Evolutionary conservation across 2,329 filamentous ascomycete species (phyloP), one percentile per base, ranked within the genome.

Genomic region (Aspergillus sp.): DNA sequence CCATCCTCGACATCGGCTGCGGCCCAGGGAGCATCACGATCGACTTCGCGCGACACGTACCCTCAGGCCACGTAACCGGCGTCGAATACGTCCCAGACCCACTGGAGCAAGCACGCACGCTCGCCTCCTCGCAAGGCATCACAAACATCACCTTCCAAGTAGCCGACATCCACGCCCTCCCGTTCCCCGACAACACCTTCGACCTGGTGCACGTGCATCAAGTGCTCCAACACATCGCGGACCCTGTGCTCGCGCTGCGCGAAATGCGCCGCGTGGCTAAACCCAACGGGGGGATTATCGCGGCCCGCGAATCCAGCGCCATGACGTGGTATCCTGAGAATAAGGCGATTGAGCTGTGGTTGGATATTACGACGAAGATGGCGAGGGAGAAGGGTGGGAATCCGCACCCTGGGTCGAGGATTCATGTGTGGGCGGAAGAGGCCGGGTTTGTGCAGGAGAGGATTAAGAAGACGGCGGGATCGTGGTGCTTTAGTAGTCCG

Each of bases 191-290:
- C 48, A 73, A 75, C 25, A 71, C 73, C 1, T 88, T 88, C 62
- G 86, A 88, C 62, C 68, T 88, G 5, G 84, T 88, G 3, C 82
- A 86, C 66, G 82, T 81, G 8, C 83, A 86, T 65, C 84, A 87
- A 66, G 81, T 88, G 0, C 74, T 88, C 5, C 80, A 83, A 60
- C 86, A 88, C 67, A 73, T 88, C 5, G 67, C 75, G 10, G 76
- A 84, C 55, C 84, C 84, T 0, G 71, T 83, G 0, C 69, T 73
- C 2, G 82, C 83, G 0, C 71, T 87, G 54, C 73, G 73, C n/a
- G 82, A 86, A 64, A 84, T 88, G 82, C 75, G 79, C 5, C 78
- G 82, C 0, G 82, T 88, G 2, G 73, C 76, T 13, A 86, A 83
- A 63, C 64, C 74, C 0, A 80, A 81, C 7, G 85, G 85, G 3